These are phyloP conservation scores for Ophiostoma perfectum DNA, from an alignment of 2,329 filamentous ascomycete genomes.

Conservation along the genomic window DNA sequence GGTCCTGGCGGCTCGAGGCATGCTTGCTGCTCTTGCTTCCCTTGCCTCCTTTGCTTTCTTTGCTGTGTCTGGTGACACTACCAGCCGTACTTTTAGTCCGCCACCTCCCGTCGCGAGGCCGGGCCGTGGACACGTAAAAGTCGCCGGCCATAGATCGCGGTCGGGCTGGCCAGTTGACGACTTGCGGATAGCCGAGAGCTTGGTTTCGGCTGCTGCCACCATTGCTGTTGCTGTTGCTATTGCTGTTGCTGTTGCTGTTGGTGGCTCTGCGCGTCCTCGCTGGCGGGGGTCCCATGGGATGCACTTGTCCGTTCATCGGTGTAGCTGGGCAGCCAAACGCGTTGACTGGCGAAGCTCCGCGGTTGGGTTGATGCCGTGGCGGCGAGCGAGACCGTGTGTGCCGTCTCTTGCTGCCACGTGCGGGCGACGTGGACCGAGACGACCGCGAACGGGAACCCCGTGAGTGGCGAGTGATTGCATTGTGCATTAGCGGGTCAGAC, in stretches of 20 bases:
- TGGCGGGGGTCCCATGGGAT: not conserved
- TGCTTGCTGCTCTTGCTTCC: not conserved
- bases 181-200: not conserved
- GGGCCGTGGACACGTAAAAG: not conserved
- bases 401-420: not conserved
- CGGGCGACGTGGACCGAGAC: not conserved
- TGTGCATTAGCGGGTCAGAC: not conserved
- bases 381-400: not conserved
- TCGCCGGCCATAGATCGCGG: not conserved
- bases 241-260: not conserved
- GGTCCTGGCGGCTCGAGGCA: not conserved
- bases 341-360: not conserved
- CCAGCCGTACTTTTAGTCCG: too few species aligned
- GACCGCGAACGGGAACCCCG: not conserved
- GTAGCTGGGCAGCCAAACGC: not conserved
- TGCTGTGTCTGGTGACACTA: not conserved
- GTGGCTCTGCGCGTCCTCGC: too few species aligned
- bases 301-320: too few species aligned
- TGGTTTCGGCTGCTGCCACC: too few species aligned
- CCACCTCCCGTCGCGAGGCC: too few species aligned
- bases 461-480: not conserved
- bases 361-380: not conserved
- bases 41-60: not conserved
- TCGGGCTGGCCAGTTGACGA: not conserved
- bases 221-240: not conserved